A percentile compares a stretch with the other conserved stretches of the same genome.
Evolutionary conservation across 768 basidiomycete species (phyloP).

Genomic region (Leccinum rimulosum): DNA sequence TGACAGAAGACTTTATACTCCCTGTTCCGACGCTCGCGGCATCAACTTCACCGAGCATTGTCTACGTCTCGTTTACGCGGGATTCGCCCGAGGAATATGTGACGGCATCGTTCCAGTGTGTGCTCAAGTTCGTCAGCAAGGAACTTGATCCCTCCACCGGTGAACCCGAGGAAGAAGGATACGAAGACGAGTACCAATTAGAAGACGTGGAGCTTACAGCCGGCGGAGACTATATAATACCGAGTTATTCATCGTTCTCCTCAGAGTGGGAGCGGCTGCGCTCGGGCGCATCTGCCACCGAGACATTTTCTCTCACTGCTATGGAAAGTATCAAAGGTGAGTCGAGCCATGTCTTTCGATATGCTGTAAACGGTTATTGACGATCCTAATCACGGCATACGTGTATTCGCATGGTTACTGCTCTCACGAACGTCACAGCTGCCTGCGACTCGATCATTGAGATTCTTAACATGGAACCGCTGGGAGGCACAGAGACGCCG

Average conservation of each 20-base stretch:
- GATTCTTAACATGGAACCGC: slow-evolving; percentile 93
- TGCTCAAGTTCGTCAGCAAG: slow-evolving; percentile 94
- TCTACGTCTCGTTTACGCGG: slow-evolving; percentile 94
- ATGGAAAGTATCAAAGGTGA: slow-evolving; percentile 93
- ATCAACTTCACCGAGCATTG: slow-evolving; percentile 72
- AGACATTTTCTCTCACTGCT: slow-evolving; percentile 89
- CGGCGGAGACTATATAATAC: slow-evolving; percentile 91
- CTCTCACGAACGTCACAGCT: slow-evolving; percentile 45
- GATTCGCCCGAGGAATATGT: slow-evolving; percentile 74
- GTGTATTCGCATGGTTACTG: slow-evolving; percentile 12
- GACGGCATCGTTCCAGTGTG: slow-evolving; percentile 83
- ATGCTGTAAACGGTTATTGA: slow-evolving; percentile 14
- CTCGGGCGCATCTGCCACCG: slow-evolving; percentile 73
- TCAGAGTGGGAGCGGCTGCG: slow-evolving; percentile 94
- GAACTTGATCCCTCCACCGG: slow-evolving; percentile 95
- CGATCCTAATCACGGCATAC: slow-evolving; percentile 15
- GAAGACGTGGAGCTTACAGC: slow-evolving; percentile 95
- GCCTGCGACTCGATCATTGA: slow-evolving; percentile 96
- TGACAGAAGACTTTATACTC: slow-evolving; percentile 95
- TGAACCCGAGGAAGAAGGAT: slow-evolving; percentile 97
- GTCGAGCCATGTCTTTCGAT: slow-evolving; percentile 26
- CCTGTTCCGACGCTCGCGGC: slow-evolving; percentile 69
- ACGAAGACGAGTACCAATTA: slow-evolving; percentile 96
- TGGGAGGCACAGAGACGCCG: slow-evolving; percentile 87
- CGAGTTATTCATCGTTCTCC: slow-evolving; percentile 89